A percentile compares a stretch with the other conserved stretches of the same genome.
Evolutionary conservation across 768 basidiomycete genomes (phyloP).

Genomic region (Arthromyces matolae): DNA sequence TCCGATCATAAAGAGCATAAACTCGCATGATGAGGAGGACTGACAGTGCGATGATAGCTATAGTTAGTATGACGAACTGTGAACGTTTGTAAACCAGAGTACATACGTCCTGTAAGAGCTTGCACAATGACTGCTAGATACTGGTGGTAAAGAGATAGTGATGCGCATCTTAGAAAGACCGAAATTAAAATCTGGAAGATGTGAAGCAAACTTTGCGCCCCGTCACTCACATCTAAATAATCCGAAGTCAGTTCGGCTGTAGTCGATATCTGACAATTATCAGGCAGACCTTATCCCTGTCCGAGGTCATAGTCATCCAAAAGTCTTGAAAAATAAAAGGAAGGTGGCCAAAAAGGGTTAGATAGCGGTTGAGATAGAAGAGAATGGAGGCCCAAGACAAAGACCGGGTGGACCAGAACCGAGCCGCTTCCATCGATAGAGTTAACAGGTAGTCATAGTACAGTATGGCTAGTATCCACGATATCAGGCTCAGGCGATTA

Average conservation of each 20-base stretch:
- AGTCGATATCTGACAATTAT: background rate
- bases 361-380: constrained; percentile 44
- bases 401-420: constrained; percentile 37
- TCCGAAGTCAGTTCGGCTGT: background rate
- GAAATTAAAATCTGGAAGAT: too few relatives aligned
- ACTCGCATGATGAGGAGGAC: constrained; percentile 33
- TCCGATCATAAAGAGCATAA: constrained; percentile 37
- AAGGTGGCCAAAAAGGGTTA: constrained; percentile 35
- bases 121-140: constrained; percentile 32
- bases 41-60: too few relatives aligned
- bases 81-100: background rate
- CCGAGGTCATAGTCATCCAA: constrained; percentile 22
- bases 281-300: constrained; percentile 21
- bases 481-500: too few relatives aligned
- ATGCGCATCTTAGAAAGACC: constrained; percentile 20
- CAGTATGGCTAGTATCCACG: constrained; percentile 34
- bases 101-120: constrained; percentile 33
- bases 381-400: constrained; percentile 33
- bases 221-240: background rate
- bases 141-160: constrained; percentile 24
- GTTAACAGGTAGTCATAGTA: constrained; percentile 52
- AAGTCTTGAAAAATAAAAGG: constrained; percentile 33
- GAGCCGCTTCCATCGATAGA: constrained; percentile 36
- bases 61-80: background rate
- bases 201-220: background rate